Evolutionary conservation across 345 rosid genomes (phyloP).

Genomic region (Boechera stricta): DNA sequence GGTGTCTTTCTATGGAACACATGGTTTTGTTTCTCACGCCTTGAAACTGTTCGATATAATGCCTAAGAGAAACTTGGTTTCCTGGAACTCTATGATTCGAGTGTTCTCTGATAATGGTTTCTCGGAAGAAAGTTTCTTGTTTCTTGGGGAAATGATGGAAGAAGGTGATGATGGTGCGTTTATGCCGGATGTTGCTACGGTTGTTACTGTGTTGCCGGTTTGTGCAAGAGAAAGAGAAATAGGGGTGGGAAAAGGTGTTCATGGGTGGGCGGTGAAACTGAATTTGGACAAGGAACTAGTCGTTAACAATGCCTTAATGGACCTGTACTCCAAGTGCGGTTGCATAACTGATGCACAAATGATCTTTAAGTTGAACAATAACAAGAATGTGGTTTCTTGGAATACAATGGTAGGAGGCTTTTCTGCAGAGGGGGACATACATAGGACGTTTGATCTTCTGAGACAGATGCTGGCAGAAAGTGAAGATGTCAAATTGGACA

Average conservation of each 20-base stretch:
- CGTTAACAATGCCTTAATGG: slow-evolving; percentile 63
- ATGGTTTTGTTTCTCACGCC: slow-evolving; percentile 52
- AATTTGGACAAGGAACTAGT: slow-evolving; percentile 53
- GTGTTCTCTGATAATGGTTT: slow-evolving; percentile 58
- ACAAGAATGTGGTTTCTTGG: slow-evolving; percentile 69
- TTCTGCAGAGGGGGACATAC: slow-evolving; percentile 49
- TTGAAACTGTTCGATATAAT: slow-evolving; percentile 52
- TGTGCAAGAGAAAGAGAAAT: slow-evolving; percentile 54
- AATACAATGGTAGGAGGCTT: slow-evolving; percentile 60
- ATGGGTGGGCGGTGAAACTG: slow-evolving; percentile 64
- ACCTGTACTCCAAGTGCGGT: slow-evolving; percentile 71
- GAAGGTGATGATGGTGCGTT: slow-evolving; percentile 42
- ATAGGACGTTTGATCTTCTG: slow-evolving; percentile 50
- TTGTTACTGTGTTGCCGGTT: slow-evolving; percentile 62
- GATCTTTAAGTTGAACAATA: slow-evolving; percentile 50
- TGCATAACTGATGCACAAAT: slow-evolving; percentile 51
- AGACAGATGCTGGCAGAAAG: slow-evolving; percentile 53
- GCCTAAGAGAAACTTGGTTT: slow-evolving; percentile 61
- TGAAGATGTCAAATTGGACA: slow-evolving; percentile 47
- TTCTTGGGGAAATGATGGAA: slow-evolving; percentile 55
- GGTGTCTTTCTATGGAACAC: slow-evolving; percentile 62
- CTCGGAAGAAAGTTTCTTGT: slow-evolving; percentile 46
- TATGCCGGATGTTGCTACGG: slow-evolving; percentile 59
- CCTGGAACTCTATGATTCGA: slow-evolving; percentile 69
- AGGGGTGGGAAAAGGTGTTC: slow-evolving; percentile 57